Evolutionary conservation across 257 asterid species (phyloP).

Genomic region (Thymus quinquecostatus): DNA sequence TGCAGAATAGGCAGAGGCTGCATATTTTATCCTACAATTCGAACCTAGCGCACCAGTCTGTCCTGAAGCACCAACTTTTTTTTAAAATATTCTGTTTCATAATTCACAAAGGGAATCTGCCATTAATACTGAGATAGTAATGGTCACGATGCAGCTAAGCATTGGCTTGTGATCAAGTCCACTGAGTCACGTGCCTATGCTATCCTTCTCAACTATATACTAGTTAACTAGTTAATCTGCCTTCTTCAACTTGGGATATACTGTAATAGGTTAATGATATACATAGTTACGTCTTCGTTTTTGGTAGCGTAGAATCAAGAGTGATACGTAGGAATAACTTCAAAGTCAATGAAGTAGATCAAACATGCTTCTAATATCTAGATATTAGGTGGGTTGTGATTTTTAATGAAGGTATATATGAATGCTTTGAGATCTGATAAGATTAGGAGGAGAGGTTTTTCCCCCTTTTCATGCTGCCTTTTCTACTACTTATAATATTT

Average conservation of each 20-base stretch:
- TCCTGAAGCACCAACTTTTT: slow-evolving; percentile 31
- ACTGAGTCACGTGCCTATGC: slow-evolving; percentile 48
- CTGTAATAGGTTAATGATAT: not conserved
- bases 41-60: slow-evolving; percentile 35
- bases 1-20: slow-evolving; percentile 16
- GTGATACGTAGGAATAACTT: not conserved
- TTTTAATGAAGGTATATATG: not conserved
- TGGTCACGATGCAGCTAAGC: slow-evolving; percentile 41
- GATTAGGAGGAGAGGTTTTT: not conserved
- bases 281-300: not conserved
- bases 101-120: slow-evolving; percentile 39
- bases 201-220: slow-evolving; percentile 23
- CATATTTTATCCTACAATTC: slow-evolving; percentile 27
- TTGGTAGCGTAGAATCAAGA: slow-evolving; percentile 29
- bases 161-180: slow-evolving; percentile 44
- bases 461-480: not conserved
- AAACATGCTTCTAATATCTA: not conserved
- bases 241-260: slow-evolving; percentile 30
- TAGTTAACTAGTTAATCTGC: slow-evolving; percentile 15
- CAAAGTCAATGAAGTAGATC: not conserved
- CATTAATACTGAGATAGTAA: slow-evolving; percentile 39
- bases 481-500: too few species aligned
- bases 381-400: not conserved
- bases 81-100: slow-evolving; percentile 1
- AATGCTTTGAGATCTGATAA: not conserved